Percentiles rank a stretch among this genome's conserved stretches.
Evolutionary conservation across 1,284 basidiomycete species (phyloP).

Genomic region (Calocybe gambosa): DNA sequence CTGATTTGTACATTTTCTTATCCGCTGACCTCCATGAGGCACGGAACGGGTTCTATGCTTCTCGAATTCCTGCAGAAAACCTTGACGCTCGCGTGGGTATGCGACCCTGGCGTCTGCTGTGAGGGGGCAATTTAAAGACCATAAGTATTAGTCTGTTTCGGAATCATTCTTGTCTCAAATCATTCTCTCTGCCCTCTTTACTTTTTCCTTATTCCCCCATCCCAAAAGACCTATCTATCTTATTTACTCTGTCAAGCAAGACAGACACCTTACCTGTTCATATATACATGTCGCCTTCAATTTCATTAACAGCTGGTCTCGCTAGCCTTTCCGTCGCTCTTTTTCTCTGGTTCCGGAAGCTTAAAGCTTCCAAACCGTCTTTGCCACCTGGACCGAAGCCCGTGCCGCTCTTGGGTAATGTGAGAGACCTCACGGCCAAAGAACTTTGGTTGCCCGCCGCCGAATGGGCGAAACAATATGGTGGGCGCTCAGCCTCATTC

Average conservation of each 20-base stretch:
- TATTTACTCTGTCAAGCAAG: not conserved
- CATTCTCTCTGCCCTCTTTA: slow-evolving; percentile 4
- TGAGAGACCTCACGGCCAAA: slow-evolving; percentile 50
- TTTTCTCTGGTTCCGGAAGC: slow-evolving; percentile 33
- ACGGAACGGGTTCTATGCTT: slow-evolving; percentile 9
- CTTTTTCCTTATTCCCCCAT: slow-evolving; percentile 1
- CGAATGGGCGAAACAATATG: slow-evolving; percentile 45
- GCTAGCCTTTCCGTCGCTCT: slow-evolving; percentile 30
- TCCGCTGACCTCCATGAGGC: slow-evolving; percentile 13
- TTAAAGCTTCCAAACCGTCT: slow-evolving; percentile 28
- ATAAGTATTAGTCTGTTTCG: slow-evolving; percentile 19
- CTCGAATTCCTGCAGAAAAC: slow-evolving; percentile 15
- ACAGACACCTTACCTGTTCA: slow-evolving; percentile 6
- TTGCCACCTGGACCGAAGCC: slow-evolving; percentile 66
- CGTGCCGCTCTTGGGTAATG: slow-evolving; percentile 57
- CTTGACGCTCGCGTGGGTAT: slow-evolving; percentile 13
- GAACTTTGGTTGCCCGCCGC: slow-evolving; percentile 49
- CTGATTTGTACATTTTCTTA: slow-evolving; percentile 6
- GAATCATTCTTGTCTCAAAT: slow-evolving; percentile 8
- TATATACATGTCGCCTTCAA: slow-evolving; percentile 15
- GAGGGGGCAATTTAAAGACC: slow-evolving; percentile 13
- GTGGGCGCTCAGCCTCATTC: slow-evolving; percentile 27
- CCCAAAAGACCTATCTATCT: slow-evolving; percentile 5
- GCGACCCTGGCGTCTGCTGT: slow-evolving; percentile 14
- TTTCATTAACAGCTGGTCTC: slow-evolving; percentile 23